phyloP scores from a whole-genome alignment of 129 eudicot species.

The Tagetes patula region DNA sequence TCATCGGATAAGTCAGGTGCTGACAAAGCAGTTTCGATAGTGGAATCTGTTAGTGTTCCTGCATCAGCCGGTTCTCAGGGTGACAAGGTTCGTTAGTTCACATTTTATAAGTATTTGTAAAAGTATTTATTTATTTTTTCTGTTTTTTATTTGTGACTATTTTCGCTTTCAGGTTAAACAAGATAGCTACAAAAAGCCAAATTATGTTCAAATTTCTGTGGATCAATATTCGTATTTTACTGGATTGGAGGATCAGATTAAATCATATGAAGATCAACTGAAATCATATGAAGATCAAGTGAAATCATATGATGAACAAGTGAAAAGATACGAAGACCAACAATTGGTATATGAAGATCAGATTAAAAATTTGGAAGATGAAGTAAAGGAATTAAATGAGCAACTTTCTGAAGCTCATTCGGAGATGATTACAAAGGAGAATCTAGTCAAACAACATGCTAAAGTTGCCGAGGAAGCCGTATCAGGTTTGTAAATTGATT shows the following conservation, averaged over 20 bases:
- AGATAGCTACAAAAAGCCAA: conserved; percentile 69
- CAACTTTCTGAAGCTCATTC: conserved; percentile 70
- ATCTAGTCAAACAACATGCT: conserved; percentile 83
- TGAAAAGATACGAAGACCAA: conserved; percentile 58
- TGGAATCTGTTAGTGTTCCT: conserved; percentile 50
- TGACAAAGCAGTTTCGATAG: conserved; percentile 52
- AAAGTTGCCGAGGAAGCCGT: conserved; percentile 99
- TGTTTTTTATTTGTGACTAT: not conserved
- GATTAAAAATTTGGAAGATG: conserved; percentile 68
- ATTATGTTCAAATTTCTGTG: conserved; percentile 86
- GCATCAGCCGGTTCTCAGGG: conserved; percentile 50
- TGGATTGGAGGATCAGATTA: conserved; percentile 82
- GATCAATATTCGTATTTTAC: conserved; percentile 82
- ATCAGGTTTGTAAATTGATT: conserved; percentile 53
- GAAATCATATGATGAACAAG: conserved; percentile 69
- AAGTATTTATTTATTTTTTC: not conserved
- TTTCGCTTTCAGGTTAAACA: conserved; percentile 48
- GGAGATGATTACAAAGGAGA: conserved; percentile 82
- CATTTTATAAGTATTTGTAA: conserved; percentile 2
- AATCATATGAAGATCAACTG: conserved; percentile 53
- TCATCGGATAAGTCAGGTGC: conserved; percentile 72
- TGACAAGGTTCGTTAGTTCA: conserved; percentile 56
- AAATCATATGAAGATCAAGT: conserved; percentile 44
- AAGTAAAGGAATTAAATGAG: conserved; percentile 72
- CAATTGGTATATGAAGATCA: conserved; percentile 54